Evolutionary conservation across 2,329 filamentous ascomycete species (phyloP), one percentile per base, ranked within the genome.

Genomic region (Microcera coccophila): DNA sequence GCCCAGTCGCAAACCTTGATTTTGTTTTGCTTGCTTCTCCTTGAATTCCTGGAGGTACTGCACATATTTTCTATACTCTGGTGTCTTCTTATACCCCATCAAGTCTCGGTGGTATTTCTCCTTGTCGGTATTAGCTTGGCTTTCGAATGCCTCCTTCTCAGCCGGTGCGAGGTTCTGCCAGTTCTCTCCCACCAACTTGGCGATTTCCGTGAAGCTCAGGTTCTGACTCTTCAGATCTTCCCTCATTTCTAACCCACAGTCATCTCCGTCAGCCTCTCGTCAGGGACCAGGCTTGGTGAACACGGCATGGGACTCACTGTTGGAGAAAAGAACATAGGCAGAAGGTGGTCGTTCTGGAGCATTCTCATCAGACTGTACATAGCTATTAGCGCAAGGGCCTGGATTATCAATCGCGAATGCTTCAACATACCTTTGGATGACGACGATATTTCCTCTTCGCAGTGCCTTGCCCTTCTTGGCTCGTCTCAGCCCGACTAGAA

Each of bases 271-370:
- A 29, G 29, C 15, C 29, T 5, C 29, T 32, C 15, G 15, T 17
- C 15, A 8, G n/a, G n/a, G n/a, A n/a, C n/a, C n/a, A 16, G 2
- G 9, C 14, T 15, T 11, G 17, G 14, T 9, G 16, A n/a, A 12
- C 8, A 7, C 10, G 21, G 31, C 21, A 15, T 19, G 38, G 5
- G 22, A 73, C 83, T 70, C 65, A 87, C 84, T 87, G 56, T 91
- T 91, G 1, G 87, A 90, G 59, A 93, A 93, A 14, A 91, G 77
- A 11, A 91, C 87, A 66, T 91, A 91, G 38, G 87, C 87, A 4
- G 87, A 91, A 0, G 86, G 85, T 1, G 87, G 85, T 18, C 87
- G 75, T 58, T 90, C 86, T 2, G 87, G 87, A 1, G 87, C 87
- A 67, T 87, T 81, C 45, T 89, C 84, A 54, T 93, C 87, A 3